phyloP scores from a whole-genome alignment of 2,329 filamentous ascomycete species.

The Epichloe hybrida region DNA sequence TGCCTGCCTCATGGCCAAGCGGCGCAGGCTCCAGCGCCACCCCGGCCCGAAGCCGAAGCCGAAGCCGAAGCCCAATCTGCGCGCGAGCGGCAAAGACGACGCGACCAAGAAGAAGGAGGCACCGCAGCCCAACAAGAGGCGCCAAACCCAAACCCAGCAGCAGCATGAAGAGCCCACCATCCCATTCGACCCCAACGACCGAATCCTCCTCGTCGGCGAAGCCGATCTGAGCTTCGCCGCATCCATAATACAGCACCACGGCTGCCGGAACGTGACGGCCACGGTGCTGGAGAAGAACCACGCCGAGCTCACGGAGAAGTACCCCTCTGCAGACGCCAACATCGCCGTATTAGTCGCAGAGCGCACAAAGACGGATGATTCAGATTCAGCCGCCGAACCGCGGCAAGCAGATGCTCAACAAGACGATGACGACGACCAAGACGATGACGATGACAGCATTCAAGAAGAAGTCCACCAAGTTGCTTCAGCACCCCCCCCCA shows the following conservation, averaged over 20 bases:
- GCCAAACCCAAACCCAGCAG: slow-evolving; percentile 10
- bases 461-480: not conserved
- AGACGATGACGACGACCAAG: not conserved
- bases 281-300: slow-evolving; percentile 51
- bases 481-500: not conserved
- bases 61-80: slow-evolving; percentile 6
- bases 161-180: slow-evolving; percentile 34
- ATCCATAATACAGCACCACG: slow-evolving; percentile 51
- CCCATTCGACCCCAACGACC: slow-evolving; percentile 52
- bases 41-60: slow-evolving; percentile 5
- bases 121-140: slow-evolving; percentile 2
- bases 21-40: slow-evolving; percentile 8
- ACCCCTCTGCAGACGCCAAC: slow-evolving; percentile 53
- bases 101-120: slow-evolving; percentile 5
- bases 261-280: slow-evolving; percentile 52
- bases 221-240: slow-evolving; percentile 69
- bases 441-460: not conserved
- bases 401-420: not conserved
- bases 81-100: not conserved
- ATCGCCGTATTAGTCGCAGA: slow-evolving; percentile 32
- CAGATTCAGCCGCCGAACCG: not conserved
- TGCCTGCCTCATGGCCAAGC: slow-evolving; percentile 7
- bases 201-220: slow-evolving; percentile 66
- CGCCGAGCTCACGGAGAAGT: slow-evolving; percentile 53
- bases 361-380: slow-evolving; percentile 3